Percentiles rank a stretch among this genome's conserved stretches.
Evolutionary conservation across 768 basidiomycete genomes (phyloP).

Genomic region (Xerocomus potaroensis): DNA sequence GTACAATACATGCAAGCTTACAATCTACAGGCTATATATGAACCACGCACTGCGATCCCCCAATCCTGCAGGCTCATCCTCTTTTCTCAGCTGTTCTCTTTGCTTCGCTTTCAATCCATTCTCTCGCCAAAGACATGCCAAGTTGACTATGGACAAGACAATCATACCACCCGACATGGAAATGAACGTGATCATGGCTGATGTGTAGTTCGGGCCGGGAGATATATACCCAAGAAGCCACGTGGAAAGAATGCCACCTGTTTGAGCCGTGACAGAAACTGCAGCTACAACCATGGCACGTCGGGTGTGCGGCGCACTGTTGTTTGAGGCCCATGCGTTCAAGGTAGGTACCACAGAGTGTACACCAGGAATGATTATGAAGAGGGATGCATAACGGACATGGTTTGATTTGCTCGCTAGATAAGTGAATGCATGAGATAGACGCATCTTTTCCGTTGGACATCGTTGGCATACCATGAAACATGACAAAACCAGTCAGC

Average conservation of each 20-base stretch:
- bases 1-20: background rate
- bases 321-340: conserved; percentile 61
- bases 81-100: conserved; percentile 28
- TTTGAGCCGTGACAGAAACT: conserved; percentile 49
- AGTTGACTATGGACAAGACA: conserved; percentile 34
- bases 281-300: conserved; percentile 58
- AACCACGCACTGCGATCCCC: conserved; percentile 58
- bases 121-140: conserved; percentile 38
- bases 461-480: conserved; percentile 39
- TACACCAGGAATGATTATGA: conserved; percentile 49
- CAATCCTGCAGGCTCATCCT: conserved; percentile 38
- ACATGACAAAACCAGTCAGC: conserved; percentile 51
- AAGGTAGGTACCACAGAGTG: conserved; percentile 49
- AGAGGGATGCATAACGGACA: conserved; percentile 53
- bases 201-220: conserved; percentile 44
- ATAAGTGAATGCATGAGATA: background rate
- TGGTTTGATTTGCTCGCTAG: conserved; percentile 13
- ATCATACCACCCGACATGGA: conserved; percentile 38
- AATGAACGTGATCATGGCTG: conserved; percentile 39
- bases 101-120: conserved; percentile 42
- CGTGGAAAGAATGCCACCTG: conserved; percentile 55
- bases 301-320: conserved; percentile 51
- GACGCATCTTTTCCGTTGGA: background rate
- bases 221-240: conserved; percentile 55
- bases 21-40: conserved; percentile 39